Percentiles rank a stretch among this genome's conserved stretches.
Conservation (phyloP, 805 yeast genomes). For the Yamadazyma ubonensis region DNA sequence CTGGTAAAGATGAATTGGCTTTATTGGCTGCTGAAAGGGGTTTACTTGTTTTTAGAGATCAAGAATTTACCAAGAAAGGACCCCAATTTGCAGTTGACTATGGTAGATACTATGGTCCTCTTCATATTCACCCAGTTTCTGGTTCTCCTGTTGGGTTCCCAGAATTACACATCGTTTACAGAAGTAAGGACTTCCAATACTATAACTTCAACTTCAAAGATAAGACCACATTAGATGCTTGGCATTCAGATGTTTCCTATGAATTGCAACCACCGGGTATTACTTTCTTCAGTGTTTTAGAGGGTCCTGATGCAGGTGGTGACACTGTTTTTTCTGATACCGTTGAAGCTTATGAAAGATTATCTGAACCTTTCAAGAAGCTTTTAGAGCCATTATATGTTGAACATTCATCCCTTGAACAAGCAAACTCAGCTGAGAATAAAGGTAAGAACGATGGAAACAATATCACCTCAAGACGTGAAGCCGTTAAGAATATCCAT, state of each 20-base stretch:
- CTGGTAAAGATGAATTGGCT: slow-evolving; percentile 68
- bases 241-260: slow-evolving; percentile 39
- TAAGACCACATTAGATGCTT: slow-evolving; percentile 29
- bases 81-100: slow-evolving; percentile 32
- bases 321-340: slow-evolving; percentile 39
- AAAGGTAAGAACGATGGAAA: slow-evolving; percentile 27
- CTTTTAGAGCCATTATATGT: slow-evolving; percentile 36
- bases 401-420: slow-evolving; percentile 37
- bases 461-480: slow-evolving; percentile 26
- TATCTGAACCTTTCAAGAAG: slow-evolving; percentile 38
- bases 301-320: slow-evolving; percentile 39
- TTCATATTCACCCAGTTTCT: slow-evolving; percentile 48
- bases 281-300: slow-evolving; percentile 34
- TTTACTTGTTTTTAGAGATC: slow-evolving; percentile 62
- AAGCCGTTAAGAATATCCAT: slow-evolving; percentile 36
- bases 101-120: slow-evolving; percentile 35
- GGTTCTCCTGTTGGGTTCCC: slow-evolving; percentile 35
- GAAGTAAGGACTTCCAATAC: slow-evolving; percentile 19
- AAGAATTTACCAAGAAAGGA: slow-evolving; percentile 51
- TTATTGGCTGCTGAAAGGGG: slow-evolving; percentile 65
- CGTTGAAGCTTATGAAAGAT: slow-evolving; percentile 40
- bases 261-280: slow-evolving; percentile 36
- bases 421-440: slow-evolving; percentile 25
- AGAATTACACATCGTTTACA: slow-evolving; percentile 30
- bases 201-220: slow-evolving; percentile 14